Evolutionary conservation across 2,329 filamentous ascomycete genomes (phyloP).

Genomic region (Diaporthe citrichinensis): DNA sequence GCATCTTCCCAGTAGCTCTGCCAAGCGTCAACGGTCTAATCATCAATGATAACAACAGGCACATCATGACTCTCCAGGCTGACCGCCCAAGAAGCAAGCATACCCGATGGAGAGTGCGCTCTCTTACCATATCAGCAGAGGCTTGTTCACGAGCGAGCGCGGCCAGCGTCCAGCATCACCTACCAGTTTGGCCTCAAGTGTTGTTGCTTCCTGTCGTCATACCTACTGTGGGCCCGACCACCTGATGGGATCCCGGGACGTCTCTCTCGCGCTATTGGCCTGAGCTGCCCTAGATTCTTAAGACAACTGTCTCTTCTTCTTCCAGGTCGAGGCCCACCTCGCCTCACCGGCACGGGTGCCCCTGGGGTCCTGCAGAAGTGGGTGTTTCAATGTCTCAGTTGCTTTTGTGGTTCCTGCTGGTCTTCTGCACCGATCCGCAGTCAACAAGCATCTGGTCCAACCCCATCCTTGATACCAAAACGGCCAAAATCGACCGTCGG

Average conservation of each 20-base stretch:
- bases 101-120: background rate
- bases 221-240: slow-evolving; percentile 14
- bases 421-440: slow-evolving; percentile 28
- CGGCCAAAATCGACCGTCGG: slow-evolving; percentile 16
- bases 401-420: slow-evolving; percentile 35
- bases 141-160: background rate
- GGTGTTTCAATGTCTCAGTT: slow-evolving; percentile 37
- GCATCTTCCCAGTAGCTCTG: slow-evolving; percentile 37
- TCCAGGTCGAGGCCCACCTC: slow-evolving; percentile 28
- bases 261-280: slow-evolving; percentile 14
- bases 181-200: background rate
- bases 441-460: slow-evolving; percentile 11
- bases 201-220: slow-evolving; percentile 25
- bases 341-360: slow-evolving; percentile 21
- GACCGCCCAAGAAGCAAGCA: slow-evolving; percentile 5
- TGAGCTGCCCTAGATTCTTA: background rate
- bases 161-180: background rate
- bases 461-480: slow-evolving; percentile 8
- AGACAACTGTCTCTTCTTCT: slow-evolving; percentile 31
- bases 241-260: slow-evolving; percentile 25
- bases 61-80: slow-evolving; percentile 9
- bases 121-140: background rate
- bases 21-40: slow-evolving; percentile 37
- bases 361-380: slow-evolving; percentile 37
- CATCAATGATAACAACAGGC: slow-evolving; percentile 23